Conservation (phyloP, 1,284 basidiomycete species). For the Chiua sp. region DNA sequence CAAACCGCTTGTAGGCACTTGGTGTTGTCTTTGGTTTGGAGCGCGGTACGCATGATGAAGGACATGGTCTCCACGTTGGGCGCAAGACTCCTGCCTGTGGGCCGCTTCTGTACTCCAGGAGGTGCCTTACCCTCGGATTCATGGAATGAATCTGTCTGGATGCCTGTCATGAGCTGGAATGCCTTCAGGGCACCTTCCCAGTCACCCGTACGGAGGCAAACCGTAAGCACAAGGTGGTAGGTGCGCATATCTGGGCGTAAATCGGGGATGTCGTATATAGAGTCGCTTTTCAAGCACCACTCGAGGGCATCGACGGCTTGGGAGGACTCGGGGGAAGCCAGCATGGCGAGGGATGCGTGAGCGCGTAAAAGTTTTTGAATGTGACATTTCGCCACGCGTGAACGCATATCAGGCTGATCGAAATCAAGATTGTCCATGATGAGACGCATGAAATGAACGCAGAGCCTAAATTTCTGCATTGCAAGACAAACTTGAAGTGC, state of each 20-base stretch:
- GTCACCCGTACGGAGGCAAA: constrained; percentile 64
- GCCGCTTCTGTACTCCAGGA: constrained; percentile 44
- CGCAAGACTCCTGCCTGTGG: constrained; percentile 46
- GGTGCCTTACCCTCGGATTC: constrained; percentile 43
- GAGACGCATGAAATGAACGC: constrained; percentile 61
- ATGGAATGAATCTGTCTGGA: constrained; percentile 56
- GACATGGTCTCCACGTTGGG: constrained; percentile 57
- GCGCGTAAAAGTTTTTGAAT: constrained; percentile 64
- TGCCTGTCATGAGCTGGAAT: constrained; percentile 73
- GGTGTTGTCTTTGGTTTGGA: constrained; percentile 50
- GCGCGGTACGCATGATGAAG: constrained; percentile 57
- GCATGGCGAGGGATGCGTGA: constrained; percentile 47
- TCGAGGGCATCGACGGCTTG: constrained; percentile 61
- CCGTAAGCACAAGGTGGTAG: constrained; percentile 59
- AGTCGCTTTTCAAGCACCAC: constrained; percentile 64
- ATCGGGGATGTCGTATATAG: constrained; percentile 42
- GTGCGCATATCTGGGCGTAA: constrained; percentile 55
- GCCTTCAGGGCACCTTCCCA: constrained; percentile 60
- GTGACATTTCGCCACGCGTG: constrained; percentile 56
- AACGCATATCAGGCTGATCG: constrained; percentile 39
- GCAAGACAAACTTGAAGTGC: constrained; percentile 61
- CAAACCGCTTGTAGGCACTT: constrained; percentile 63
- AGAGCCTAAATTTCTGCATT: constrained; percentile 50
- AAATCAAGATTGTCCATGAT: constrained; percentile 46
- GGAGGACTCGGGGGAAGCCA: constrained; percentile 36